Base-by-base conservation (phyloP, 257 asterid species). In the Voacanga thouarsii region DNA sequence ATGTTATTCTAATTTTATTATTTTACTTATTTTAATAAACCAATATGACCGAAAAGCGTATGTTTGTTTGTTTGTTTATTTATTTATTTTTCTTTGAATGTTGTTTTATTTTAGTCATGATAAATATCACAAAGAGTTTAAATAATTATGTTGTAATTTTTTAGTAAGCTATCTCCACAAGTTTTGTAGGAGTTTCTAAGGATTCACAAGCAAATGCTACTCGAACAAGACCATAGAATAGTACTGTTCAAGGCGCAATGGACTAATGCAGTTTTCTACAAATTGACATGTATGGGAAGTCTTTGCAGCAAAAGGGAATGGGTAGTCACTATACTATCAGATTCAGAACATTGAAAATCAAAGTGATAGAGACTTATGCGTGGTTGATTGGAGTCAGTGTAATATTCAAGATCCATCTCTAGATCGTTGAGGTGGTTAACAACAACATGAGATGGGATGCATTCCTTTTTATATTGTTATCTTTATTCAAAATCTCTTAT, bases 201-300 rank as follows among this genome's bases (percentile, higher is more conserved):
- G 90, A 87, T 91, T 73, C 95, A 96, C 86, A 96, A 93, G 89
- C 98, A 90, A 84, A 90, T 86, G 53, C 88, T 96, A 71, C 92
- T 96, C 61, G 97, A 96, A 85, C 97, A 93, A 79, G 97, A 98
- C 75, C 97, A 97, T 75, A 96, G 87, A 93, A 92, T 86, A 92
- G 97, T 96, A 96, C 83, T 96, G 99, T 81, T 93, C 99, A 61
- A 88, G 99, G 85, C 93, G 99, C 96, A 92, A 96, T 30, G 98
- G 98, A 10, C 87, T 96, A 87, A 79, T 96, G 83, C 97, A 97
- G 92, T 78, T 96, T 88, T 81, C 56, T 85, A 85, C 98, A 93
- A 88, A 94, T 93, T 92, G 92, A 89, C 82, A 87, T 92, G 92
- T 90, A 92, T 80, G 97, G 96, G 18, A 96, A 92, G 89, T 93